Conservation (phyloP, 148 eudicot genomes). For the Silene latifolia region DNA sequence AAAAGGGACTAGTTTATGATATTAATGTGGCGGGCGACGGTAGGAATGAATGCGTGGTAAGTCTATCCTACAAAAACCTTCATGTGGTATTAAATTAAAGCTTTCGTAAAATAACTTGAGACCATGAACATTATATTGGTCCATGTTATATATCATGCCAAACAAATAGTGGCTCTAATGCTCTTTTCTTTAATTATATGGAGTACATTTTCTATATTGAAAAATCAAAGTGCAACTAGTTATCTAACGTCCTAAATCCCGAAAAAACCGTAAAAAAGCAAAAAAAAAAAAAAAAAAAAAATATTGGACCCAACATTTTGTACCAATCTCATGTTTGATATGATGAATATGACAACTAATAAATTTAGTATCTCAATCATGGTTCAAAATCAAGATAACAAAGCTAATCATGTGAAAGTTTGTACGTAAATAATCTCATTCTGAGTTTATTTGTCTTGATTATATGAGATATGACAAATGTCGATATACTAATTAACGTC, state of each 20-base stretch:
- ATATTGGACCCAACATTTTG: too few relatives aligned
- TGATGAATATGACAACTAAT: too few relatives aligned
- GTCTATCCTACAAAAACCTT: not conserved
- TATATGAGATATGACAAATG: too few relatives aligned
- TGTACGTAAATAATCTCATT: too few relatives aligned
- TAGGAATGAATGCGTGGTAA: slow-evolving; percentile 17
- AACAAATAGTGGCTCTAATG: not conserved
- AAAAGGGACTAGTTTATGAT: not conserved
- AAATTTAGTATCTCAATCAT: too few relatives aligned
- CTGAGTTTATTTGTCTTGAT: too few relatives aligned
- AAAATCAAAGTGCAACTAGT: not conserved
- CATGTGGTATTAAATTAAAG: slow-evolving; percentile 18
- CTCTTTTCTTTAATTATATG: not conserved
- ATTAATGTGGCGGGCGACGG: not conserved
- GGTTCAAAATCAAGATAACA: too few relatives aligned
- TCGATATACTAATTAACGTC: too few relatives aligned
- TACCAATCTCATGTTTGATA: too few relatives aligned
- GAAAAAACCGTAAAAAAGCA: not conserved
- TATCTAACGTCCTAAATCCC: not conserved
- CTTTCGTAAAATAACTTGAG: slow-evolving; percentile 2
- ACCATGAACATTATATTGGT: slow-evolving; percentile 7
- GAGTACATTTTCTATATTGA: not conserved
- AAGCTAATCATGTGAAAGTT: too few relatives aligned
- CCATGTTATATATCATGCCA: not conserved
- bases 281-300: not conserved